Evolutionary conservation across 306 rosid species (phyloP), one percentile per base, ranked within the genome.

Genomic region (Hippophae rhamnoides): DNA sequence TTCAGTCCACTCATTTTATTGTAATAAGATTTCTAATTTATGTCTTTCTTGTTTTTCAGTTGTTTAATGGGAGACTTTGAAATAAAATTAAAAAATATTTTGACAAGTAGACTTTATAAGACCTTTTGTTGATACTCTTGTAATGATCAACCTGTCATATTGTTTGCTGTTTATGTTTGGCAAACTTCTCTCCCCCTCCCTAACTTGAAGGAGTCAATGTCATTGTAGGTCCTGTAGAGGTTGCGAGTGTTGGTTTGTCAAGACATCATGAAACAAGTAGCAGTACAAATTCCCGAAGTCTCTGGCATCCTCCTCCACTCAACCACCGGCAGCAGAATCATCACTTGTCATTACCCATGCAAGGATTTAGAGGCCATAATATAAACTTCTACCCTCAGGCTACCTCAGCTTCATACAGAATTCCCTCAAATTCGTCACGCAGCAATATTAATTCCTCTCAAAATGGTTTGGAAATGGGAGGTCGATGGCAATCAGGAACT

Each of bases 221-320:
- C 7, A 73, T 65, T 18, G 84, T 72, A 69, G 66, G 78, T 79
- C 73, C 92, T 14, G 57, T 78, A 64, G 95, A 87, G 58, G 70
- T 52, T 68, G 64, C 64, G 44, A 86, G 61, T 66, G 64, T 79
- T 79, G 95, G 83, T 63, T 56, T 88, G 78, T 82, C 74, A 45
- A 77, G 99, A 83, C 82, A 88, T 82, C 85, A 84, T 26, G 95
- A 88, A 50, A 41, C 83, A 67, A 58, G 77, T 52, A 75, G 75
- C 68, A 82, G 72, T 65, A 66, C 84, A 77, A 73, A 40, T 61
- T 71, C 74, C 31, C 72, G 76, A 61, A 72, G 83, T 76, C 69
- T 84, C 59, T 84, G 85, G 69, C 88, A 80, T 62, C 85, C 86
- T 68, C 81, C 77, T 57, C 72, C 74, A 14, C 59, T 60, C 58